Evolutionary conservation across 1,139 yeast genomes (phyloP).

Genomic region (Wickerhamomyces sp.): DNA sequence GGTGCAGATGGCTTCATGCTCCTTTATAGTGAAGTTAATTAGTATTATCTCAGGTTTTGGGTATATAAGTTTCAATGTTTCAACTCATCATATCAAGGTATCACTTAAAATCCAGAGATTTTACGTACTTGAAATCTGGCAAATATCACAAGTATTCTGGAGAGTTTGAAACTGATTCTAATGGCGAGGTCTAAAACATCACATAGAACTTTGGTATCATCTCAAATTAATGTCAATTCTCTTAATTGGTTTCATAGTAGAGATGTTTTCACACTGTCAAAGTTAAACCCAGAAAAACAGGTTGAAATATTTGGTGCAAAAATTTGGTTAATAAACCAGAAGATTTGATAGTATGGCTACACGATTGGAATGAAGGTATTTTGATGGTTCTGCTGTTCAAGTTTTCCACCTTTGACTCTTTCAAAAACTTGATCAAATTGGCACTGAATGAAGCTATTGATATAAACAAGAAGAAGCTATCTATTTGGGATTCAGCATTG

Average conservation of each 20-base stretch:
- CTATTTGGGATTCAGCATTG: constrained; percentile 20
- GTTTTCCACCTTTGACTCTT: constrained; percentile 11
- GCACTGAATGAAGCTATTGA: constrained; percentile 16
- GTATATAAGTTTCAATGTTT: constrained; percentile 48
- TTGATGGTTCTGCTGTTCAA: constrained; percentile 29
- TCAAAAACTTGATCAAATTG: constrained; percentile 11
- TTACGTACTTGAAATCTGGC: constrained; percentile 22
- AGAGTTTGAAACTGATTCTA: constrained; percentile 24
- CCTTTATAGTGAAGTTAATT: constrained; percentile 67
- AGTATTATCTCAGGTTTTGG: constrained; percentile 59
- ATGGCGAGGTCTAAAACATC: constrained; percentile 27
- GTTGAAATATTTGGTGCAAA: constrained; percentile 16
- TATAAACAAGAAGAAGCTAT: constrained; percentile 6
- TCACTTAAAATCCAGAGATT: constrained; percentile 6
- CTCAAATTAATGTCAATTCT: constrained; percentile 33
- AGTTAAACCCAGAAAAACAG: constrained; percentile 7
- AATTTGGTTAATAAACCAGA: constrained; percentile 10
- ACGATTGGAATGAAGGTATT: constrained; percentile 36
- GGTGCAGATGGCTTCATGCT: constrained; percentile 14
- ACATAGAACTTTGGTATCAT: constrained; percentile 28
- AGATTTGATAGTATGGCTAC: constrained; percentile 42
- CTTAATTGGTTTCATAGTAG: constrained; percentile 41
- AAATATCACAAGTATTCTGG: constrained; percentile 30
- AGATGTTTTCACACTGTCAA: constrained; percentile 29
- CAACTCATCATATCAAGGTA: constrained; percentile 25